Base-by-base conservation (phyloP, 306 rosid genomes). In the Ochetophila trinervis region DNA sequence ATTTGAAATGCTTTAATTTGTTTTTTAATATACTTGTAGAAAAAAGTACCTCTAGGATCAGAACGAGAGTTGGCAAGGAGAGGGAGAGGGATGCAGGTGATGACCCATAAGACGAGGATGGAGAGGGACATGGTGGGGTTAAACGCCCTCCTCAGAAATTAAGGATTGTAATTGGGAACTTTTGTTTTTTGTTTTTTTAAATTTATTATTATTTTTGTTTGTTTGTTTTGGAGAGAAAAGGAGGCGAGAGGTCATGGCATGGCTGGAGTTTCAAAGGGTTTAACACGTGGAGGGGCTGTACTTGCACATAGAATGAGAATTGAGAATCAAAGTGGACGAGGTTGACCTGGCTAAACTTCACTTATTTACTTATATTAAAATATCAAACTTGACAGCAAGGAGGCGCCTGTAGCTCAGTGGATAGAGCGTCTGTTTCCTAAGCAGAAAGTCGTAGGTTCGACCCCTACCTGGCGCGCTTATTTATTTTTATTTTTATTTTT, bases 61-160 rank as follows among this genome's bases (percentile, higher is more conserved):
- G 81, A 42, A 10, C 63, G 74, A 63, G 80, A 64, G 62, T 37
- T 75, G 72, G 49, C 56, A 36, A 76, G 79, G 75, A 74, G n/a
- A 62, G 86, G 79, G 75, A 74, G n/a, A 62, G 86, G 83, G 77
- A 87, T 44, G 67, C 61, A 27, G 32, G 3, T 62, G 83, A 75
- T 42, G 53, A 90, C 82, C 70, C 85, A 83, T 9, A 81, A 74
- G 81, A 87, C 83, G 75, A 85, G 70, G 79, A 81, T 34, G 86
- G 64, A 58, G 81, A 63, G 85, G 85, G 79, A 67, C 97, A 90
- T 87, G 23, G 13, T 66, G 67, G 21, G 47, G 44, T n/a, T n/a
- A 50, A 50, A 18, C 9, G 21, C 6, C 17, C 0, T 18, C 54
- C 19, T 5, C 3, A 50, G 21, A 50, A 73, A n/a, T n/a, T n/a